A percentile compares a stretch with the other conserved stretches of the same genome.
Conservation (phyloP, 768 basidiomycete species). For the Rubroboletus pulcherrimus region DNA sequence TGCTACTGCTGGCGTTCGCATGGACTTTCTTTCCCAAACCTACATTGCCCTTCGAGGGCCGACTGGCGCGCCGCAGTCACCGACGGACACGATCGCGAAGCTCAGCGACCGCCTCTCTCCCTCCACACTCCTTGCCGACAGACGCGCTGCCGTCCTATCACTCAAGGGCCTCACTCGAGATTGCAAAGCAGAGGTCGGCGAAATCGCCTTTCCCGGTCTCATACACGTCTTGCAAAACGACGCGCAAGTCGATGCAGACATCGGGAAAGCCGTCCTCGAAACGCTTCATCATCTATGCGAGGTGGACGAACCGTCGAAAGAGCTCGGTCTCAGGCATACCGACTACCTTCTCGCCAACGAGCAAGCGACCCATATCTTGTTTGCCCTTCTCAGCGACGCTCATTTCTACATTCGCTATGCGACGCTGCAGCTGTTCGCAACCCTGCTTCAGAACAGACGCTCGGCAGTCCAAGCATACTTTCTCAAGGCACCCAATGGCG, state of each 20-base stretch:
- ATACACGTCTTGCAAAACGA: slow-evolving; percentile 82
- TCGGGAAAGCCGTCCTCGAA: slow-evolving; percentile 89
- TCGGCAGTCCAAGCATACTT: slow-evolving; percentile 87
- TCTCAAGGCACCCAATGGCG: slow-evolving; percentile 76
- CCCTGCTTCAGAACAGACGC: slow-evolving; percentile 77
- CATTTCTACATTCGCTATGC: slow-evolving; percentile 86
- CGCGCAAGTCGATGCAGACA: slow-evolving; percentile 86
- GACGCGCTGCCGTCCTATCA: slow-evolving; percentile 88
- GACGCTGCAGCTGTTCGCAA: slow-evolving; percentile 76
- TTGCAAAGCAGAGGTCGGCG: slow-evolving; percentile 86
- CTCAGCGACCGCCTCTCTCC: slow-evolving; percentile 89
- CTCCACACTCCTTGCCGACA: slow-evolving; percentile 84
- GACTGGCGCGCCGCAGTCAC: slow-evolving; percentile 77
- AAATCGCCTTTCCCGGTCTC: slow-evolving; percentile 70
- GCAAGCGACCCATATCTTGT: slow-evolving; percentile 67
- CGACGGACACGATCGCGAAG: slow-evolving; percentile 80
- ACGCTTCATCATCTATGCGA: slow-evolving; percentile 86
- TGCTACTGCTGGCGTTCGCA: slow-evolving; percentile 24
- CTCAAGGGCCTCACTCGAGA: slow-evolving; percentile 91
- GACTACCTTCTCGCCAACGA: slow-evolving; percentile 75
- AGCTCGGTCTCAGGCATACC: slow-evolving; percentile 79
- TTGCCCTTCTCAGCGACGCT: slow-evolving; percentile 67
- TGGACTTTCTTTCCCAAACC: slow-evolving; percentile 85
- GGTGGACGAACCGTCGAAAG: slow-evolving; percentile 53
- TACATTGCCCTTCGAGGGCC: slow-evolving; percentile 84